Evolutionary conservation across 2,329 filamentous ascomycete species (phyloP), one percentile per base, ranked within the genome.

Genomic region (Stachybotrys chartarum): DNA sequence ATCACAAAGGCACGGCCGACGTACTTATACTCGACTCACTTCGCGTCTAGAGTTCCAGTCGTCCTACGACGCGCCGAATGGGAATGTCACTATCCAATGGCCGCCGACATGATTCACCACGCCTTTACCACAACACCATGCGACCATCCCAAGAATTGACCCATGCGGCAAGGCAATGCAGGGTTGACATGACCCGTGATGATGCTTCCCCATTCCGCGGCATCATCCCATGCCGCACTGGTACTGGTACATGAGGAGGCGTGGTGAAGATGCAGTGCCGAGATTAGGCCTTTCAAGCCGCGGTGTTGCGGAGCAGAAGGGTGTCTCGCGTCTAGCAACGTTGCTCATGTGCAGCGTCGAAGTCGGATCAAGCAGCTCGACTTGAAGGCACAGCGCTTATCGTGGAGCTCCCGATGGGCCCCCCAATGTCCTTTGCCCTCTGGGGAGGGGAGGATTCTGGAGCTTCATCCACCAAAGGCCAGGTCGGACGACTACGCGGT

Each of bases 281-380:
- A 14, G 14, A 42, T 42, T 10, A 14, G 35, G 14, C 14, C 35
- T 14, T 42, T 14, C 14, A 14, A 14, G 35, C 35, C 14, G 10
- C 35, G 35, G 35, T 39, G 8, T 10, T 42, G 35, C 35, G 35
- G 35, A 42, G 35, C 35, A 42, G 35, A 42, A 53, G 51, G 42
- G 35, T 44, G 51, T 24, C 14, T 17, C 18, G 6, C 18, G 39
- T 17, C 12, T 53, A 35, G 57, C 55, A 56, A 58, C 57, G 57
- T 58, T 58, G 57, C 55, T 53, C 18, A 50, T 31, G 45, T 47
- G 45, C 45, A 24, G 45, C 45, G 8, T 47, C 45, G 18, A 17
- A 24, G 8, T 47, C 45, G 16, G 35, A 47, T 24, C 7, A 24
- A 47, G 45, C 16, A 47, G 45, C 7, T 47, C 10, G 45, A 17